A percentile compares a stretch with the other conserved stretches of the same genome.
These are phyloP conservation scores for Debaryomyces tyrocola DNA, from an alignment of 805 yeast species.

Conservation along the genomic window DNA sequence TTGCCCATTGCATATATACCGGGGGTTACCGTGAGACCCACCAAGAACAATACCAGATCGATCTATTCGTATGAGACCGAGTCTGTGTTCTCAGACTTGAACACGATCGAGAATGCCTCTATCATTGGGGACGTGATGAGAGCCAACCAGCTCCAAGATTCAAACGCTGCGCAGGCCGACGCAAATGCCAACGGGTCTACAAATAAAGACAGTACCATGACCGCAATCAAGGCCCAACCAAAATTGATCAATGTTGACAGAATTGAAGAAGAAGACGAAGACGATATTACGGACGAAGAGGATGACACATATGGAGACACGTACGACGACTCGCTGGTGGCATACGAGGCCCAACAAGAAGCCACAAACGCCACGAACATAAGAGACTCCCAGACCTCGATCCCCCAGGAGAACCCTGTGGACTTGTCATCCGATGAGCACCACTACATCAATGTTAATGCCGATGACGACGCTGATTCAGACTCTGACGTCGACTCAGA, in stretches of 20 bases:
- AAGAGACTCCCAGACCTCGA: neutral
- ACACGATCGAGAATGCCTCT: conserved; percentile 47
- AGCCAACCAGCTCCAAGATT: conserved; percentile 15
- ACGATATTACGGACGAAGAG: conserved; percentile 21
- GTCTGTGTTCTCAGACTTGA: conserved; percentile 43
- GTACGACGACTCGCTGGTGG: neutral
- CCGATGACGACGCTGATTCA: conserved; percentile 17
- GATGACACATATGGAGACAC: conserved; percentile 11
- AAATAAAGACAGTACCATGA: conserved; percentile 48
- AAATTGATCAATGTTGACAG: conserved; percentile 58
- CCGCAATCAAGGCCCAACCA: conserved; percentile 78
- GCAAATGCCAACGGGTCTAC: neutral
- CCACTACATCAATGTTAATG: neutral
- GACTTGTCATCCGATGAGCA: no score
- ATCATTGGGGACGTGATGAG: conserved; percentile 40
- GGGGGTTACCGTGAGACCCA: conserved; percentile 74
- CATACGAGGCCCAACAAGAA: neutral
- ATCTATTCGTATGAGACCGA: conserved; percentile 45
- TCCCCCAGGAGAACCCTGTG: no score
- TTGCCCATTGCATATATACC: conserved; percentile 93
- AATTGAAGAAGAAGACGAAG: conserved; percentile 46
- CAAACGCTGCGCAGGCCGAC: neutral
- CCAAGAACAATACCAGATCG: conserved; percentile 43
- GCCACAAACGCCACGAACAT: neutral
- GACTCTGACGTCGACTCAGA: conserved; percentile 48